phyloP scores from a whole-genome alignment of 352 stramenopile genomes.

The Globisporangium uncinulatum region DNA sequence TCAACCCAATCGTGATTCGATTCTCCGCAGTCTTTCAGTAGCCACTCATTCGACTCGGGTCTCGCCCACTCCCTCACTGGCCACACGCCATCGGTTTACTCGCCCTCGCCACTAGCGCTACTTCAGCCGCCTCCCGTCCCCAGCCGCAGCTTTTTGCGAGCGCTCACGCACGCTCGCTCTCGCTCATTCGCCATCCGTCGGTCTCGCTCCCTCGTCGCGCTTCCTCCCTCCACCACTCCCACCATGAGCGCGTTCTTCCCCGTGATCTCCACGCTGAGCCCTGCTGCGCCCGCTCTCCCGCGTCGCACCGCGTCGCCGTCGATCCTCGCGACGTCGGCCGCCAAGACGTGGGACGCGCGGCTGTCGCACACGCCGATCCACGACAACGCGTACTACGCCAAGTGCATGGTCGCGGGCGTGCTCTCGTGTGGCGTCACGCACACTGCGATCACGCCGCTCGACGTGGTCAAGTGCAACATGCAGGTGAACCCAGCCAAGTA shows the following conservation, averaged over 20 bases:
- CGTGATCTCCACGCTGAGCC: slow-evolving; percentile 67
- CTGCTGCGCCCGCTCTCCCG: slow-evolving; percentile 33
- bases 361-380: slow-evolving; percentile 78
- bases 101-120: background rate
- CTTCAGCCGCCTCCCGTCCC: slow-evolving; percentile 5
- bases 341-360: slow-evolving; percentile 72
- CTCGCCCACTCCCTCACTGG: too few relatives aligned
- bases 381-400: slow-evolving; percentile 90
- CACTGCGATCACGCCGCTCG: slow-evolving; percentile 89
- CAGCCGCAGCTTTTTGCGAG: slow-evolving; percentile 15
- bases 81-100: slow-evolving; percentile 2
- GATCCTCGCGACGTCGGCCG: slow-evolving; percentile 67
- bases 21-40: too few relatives aligned
- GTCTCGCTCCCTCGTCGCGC: slow-evolving; percentile 25
- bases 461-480: slow-evolving; percentile 96
- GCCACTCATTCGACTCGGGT: too few relatives aligned
- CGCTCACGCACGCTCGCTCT: too few relatives aligned
- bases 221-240: slow-evolving; percentile 6
- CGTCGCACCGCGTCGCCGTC: slow-evolving; percentile 29
- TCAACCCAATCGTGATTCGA: too few relatives aligned
- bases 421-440: slow-evolving; percentile 92
- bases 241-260: slow-evolving; percentile 77
- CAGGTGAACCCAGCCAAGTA: slow-evolving; percentile 90
- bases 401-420: slow-evolving; percentile 92
- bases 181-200: slow-evolving; percentile 64